Evolutionary conservation across 179 eudicot species (phyloP), one percentile per base, ranked within the genome.

Genomic region (Camellia oleifera): DNA sequence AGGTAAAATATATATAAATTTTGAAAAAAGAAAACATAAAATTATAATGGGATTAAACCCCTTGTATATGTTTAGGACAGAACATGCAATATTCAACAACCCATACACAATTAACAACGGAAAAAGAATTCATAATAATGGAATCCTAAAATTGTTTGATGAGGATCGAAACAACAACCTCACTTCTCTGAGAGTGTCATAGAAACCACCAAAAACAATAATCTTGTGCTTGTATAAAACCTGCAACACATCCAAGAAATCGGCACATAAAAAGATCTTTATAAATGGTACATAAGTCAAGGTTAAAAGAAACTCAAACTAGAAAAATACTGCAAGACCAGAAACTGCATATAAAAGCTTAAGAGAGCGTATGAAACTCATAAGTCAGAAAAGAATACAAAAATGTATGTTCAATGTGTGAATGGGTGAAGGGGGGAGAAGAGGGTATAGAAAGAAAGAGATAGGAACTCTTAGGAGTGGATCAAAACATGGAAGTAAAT

Each of bases 121-220:
- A 45, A 60, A 46, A 75, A 54, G 58, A 67, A 14, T 54, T 4
- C 23, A 5, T 44, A 67, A 57, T 26, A 23, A 23, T 23, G 26
- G 26, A 57, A 44, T 58, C 9, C 32, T 5, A 57, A 54, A 15
- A 73, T 53, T 58, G 45, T 44, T 7, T 42, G 7, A 77, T 46
- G 20, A 81, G 23, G 60, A 76, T 60, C 18, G 44, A 73, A 69
- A 78, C 42, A 56, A 78, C 89, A 84, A 96, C 99, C 99, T 96
- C 88, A 96, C 99, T 96, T 96, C 99, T 88, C 99, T 88, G 71
- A 96, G 96, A 73, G 99, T 96, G 82, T 96, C 99, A 85, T 96
- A 96, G 79, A 96, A 96, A 75, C 99, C 99, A 72, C 99, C 99
- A 88, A 96, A 96, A 64, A 96, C 89, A 81, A 94, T 83, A 69